Conservation (phyloP, 139 green algal genomes). For the Tetradesmus obliquus region DNA sequence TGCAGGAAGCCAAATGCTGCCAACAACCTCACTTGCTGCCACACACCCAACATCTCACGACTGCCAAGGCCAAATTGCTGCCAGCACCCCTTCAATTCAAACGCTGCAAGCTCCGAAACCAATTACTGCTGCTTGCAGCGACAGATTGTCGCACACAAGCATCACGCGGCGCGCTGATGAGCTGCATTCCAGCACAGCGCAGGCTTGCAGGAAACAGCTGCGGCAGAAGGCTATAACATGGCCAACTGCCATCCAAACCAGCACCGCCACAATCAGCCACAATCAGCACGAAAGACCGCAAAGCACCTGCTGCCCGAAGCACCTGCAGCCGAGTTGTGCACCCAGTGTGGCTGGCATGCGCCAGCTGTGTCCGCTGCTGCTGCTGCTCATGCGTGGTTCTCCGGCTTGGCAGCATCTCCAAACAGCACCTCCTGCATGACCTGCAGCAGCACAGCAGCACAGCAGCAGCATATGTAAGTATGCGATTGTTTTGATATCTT, state of each 20-base stretch:
- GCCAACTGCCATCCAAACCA: background rate
- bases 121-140: background rate
- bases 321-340: background rate
- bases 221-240: background rate
- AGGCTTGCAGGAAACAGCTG: background rate
- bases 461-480: background rate
- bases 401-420: background rate
- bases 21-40: background rate
- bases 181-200: background rate
- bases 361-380: background rate
- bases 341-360: background rate
- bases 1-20: no score
- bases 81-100: background rate
- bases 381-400: background rate
- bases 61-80: background rate
- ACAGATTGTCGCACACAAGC: background rate
- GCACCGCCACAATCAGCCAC: background rate
- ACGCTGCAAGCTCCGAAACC: background rate
- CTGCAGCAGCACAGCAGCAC: background rate
- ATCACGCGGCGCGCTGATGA: background rate
- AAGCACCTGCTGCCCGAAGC: background rate
- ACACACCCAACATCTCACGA: background rate
- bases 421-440: constrained; percentile 38
- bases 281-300: background rate
- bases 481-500: no score